Base-by-base conservation (phyloP, 148 eudicot species). In the Pouteria glomerata region DNA sequence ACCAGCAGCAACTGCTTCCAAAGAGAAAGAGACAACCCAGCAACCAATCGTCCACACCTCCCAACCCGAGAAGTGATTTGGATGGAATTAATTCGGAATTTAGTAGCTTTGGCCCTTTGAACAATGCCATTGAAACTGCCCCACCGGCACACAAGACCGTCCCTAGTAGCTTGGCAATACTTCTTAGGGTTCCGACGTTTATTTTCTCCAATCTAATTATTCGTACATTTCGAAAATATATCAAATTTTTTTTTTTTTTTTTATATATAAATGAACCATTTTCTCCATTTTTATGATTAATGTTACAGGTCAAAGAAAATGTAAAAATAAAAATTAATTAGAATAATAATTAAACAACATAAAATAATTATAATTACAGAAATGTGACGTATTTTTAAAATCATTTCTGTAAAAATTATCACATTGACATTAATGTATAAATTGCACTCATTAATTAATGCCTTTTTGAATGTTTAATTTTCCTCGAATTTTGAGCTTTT, bases 81-180 rank as follows among this genome's bases (percentile, higher is more conserved):
- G 59, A 8, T 48, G 79, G 69, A 31, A 71, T 81, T 23, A 78
- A 70, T 68, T 82, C 76, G 48, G 66, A 61, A 67, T 85, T 85
- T 0, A 90, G 85, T 23, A 90, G 73, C 69, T 85, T 93, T 52
- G 97, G 92, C 19, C 95, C 97, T 86, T 76, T 79, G n/a, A 87
- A 16, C 29, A 89, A 65, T 26, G 92, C 86, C 87, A 90, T 90
- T 34, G 81, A 72, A 57, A 69, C 66, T 29, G 95, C 95, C 57
- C 98, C 96, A 33, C 82, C 45, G 0, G 90, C 92, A 57, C 97
- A 93, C 0, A 84, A 23, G 0, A 70, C 35, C 41, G 98, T 93
- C 29, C 98, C 98, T 0, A 79, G 23, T 21, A 93, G 80, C 82
- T 93, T 93, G 0, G 98, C 92, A 15, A 80, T 41, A 23, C 84